Conservation (phyloP, 1,139 yeast genomes). For the Maudiozyma humilis region DNA sequence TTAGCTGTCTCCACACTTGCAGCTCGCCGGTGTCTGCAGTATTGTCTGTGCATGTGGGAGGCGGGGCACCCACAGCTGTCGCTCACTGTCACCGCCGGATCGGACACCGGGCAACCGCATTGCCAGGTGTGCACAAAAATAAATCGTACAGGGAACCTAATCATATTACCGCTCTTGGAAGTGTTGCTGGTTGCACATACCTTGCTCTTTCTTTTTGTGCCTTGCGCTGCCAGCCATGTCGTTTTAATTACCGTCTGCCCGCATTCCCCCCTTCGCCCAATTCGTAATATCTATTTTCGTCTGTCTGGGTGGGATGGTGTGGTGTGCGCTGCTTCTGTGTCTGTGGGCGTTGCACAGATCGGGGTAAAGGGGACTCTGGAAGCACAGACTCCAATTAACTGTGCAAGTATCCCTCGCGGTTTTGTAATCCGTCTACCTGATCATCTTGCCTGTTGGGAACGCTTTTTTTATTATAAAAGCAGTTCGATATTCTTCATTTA, state of each 20-base stretch:
- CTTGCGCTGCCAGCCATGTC: neutral
- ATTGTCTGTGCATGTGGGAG: neutral
- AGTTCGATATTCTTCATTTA: neutral
- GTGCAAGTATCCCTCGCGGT: neutral
- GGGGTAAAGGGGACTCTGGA: no score
- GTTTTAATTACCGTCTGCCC: neutral
- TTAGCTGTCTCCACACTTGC: no score
- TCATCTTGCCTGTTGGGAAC: neutral
- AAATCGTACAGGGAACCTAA: neutral
- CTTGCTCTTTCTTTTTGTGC: neutral
- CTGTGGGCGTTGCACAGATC: no score
- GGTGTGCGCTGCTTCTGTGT: neutral
- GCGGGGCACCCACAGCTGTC: neutral
- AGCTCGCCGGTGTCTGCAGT: neutral
- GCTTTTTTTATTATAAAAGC: slow-evolving; percentile 1
- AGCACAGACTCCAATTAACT: no score
- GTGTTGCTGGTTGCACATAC: neutral
- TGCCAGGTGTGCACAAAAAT: neutral
- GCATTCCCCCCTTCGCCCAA: neutral
- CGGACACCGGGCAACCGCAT: no score
- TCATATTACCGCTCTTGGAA: neutral
- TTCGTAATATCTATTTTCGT: no score
- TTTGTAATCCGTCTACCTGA: neutral
- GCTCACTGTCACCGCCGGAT: no score
- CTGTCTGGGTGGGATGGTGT: neutral